Base-by-base conservation (phyloP, 108 stramenopile genomes). In the Cyclostephanos tholiformis region DNA sequence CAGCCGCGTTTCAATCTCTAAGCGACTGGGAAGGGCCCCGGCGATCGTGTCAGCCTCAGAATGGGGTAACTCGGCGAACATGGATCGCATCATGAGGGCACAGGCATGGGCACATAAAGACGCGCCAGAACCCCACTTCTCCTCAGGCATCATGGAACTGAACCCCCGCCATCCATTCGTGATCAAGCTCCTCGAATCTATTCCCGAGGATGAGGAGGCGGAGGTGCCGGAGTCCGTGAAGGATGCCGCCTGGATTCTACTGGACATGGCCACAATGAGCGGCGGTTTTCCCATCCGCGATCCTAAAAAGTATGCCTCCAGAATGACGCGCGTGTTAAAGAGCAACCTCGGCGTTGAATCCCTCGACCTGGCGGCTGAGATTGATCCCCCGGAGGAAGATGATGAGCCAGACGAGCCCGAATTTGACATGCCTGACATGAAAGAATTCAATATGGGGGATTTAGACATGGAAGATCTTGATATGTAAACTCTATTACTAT, bases 91-190 rank as follows among this genome's bases (percentile, higher is more conserved):
- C 85, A 91, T 99, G 94, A 84, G 94, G 67, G 94, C 98, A 19
- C 99, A 99, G 82, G 95, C 99, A 20, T 96, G 96, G 72, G 70
- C 88, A 17, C 93, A 97, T 60, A 84, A 85, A 7, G 51, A 77
- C 26, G 44, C 72, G 22, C 63, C 84, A 16, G 71, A 84, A n/a
- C 72, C 86, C 74, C 80, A 64, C 67, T 79, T 83, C 60, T 82
- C 86, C 20, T 82, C 96, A 13, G 83, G 93, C 82, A 94, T 92
- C 63, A 84, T 99, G 82, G 99, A 99, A 85, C 80, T 99, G 75
- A 99, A 99, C 87, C 99, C 99, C 29, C 94, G 99, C 52, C 98
- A 99, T 83, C 99, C 99, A 22, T 92, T 99, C 58, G 82, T 99
- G 36, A 68, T 84, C 67, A 94, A 97, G 81, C 90, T 99, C 38